These are phyloP conservation scores for Canariomyces notabilis DNA, from an alignment of 2,329 filamentous ascomycete species.

Conservation along the genomic window DNA sequence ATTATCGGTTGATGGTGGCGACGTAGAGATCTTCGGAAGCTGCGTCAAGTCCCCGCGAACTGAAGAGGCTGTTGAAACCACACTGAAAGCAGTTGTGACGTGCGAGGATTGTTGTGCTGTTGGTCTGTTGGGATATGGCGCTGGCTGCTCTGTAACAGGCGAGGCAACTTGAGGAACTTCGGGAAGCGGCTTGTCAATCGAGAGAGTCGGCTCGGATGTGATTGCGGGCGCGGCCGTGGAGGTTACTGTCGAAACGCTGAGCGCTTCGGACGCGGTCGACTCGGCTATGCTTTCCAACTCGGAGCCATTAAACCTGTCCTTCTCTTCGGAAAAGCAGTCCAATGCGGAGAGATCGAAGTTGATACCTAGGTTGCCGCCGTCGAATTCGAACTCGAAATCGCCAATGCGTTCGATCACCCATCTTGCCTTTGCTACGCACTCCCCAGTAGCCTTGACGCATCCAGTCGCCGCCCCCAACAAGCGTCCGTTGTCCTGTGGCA, in stretches of 20 bases:
- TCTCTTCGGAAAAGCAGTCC: constrained; percentile 37
- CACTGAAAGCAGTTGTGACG: constrained; percentile 35
- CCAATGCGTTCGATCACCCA: constrained; percentile 81
- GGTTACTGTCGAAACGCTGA: constrained; percentile 31
- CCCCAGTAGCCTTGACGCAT: constrained; percentile 84
- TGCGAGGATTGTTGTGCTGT: constrained; percentile 30
- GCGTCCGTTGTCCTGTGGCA: constrained; percentile 71
- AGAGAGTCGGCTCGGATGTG: constrained; percentile 35
- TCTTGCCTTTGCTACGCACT: constrained; percentile 84
- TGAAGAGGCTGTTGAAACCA: constrained; percentile 44
- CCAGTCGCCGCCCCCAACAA: constrained; percentile 75
- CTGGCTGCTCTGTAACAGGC: constrained; percentile 28
- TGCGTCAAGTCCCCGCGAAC: constrained; percentile 48
- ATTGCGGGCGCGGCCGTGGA: constrained; percentile 30
- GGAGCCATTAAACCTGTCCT: constrained; percentile 26
- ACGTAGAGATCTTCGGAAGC: constrained; percentile 53
- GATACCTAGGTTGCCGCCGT: constrained; percentile 50
- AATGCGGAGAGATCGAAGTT: constrained; percentile 52
- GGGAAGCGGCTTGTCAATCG: constrained; percentile 64
- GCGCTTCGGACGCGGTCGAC: constrained; percentile 31
- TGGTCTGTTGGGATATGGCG: constrained; percentile 30
- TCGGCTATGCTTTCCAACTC: constrained; percentile 37
- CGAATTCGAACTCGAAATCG: constrained; percentile 82
- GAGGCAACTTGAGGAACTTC: constrained; percentile 55
- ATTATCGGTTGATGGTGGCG: constrained; percentile 43